Percentiles rank a stretch among this genome's conserved stretches.
Conservation (phyloP, 345 rosid species). For the Iberis pinnata region DNA sequence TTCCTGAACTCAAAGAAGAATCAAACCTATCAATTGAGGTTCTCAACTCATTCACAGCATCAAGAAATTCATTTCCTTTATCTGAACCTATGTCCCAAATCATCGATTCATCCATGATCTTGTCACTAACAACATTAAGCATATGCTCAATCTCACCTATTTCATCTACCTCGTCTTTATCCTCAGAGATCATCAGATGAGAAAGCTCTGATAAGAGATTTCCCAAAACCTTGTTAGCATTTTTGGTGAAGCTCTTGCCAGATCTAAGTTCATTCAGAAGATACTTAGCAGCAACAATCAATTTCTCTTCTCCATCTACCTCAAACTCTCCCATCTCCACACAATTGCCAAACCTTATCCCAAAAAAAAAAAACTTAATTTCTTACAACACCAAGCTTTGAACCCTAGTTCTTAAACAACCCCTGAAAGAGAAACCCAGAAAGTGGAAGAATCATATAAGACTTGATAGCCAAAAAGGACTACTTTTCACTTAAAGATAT, state of each 20-base stretch:
- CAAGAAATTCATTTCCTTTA: slow-evolving; percentile 45
- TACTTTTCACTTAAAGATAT: slow-evolving; percentile 1
- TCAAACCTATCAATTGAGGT: slow-evolving; percentile 53
- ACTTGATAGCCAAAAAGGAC: neutral
- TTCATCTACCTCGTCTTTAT: slow-evolving; percentile 30
- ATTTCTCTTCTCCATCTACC: slow-evolving; percentile 46
- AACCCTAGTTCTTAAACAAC: slow-evolving; percentile 16
- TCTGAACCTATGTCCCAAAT: slow-evolving; percentile 60
- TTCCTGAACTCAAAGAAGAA: slow-evolving; percentile 22
- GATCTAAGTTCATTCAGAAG: slow-evolving; percentile 52
- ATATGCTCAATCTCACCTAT: slow-evolving; percentile 38
- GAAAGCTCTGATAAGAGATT: slow-evolving; percentile 56
- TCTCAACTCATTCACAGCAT: slow-evolving; percentile 49
- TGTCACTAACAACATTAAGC: slow-evolving; percentile 48
- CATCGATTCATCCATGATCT: slow-evolving; percentile 68
- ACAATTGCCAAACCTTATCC: slow-evolving; percentile 9
- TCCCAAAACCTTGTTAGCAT: slow-evolving; percentile 50
- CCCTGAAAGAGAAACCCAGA: slow-evolving; percentile 18
- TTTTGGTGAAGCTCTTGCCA: slow-evolving; percentile 46
- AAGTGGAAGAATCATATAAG: slow-evolving; percentile 1
- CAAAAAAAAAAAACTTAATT: slow-evolving; percentile 15
- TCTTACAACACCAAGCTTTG: too few species aligned
- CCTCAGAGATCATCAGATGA: slow-evolving; percentile 31
- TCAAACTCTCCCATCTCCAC: slow-evolving; percentile 46
- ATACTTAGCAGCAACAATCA: slow-evolving; percentile 61